Evolutionary conservation across 176 grass and related monocot species (phyloP), one percentile per base, ranked within the genome.

Genomic region (Eleusine coracana): DNA sequence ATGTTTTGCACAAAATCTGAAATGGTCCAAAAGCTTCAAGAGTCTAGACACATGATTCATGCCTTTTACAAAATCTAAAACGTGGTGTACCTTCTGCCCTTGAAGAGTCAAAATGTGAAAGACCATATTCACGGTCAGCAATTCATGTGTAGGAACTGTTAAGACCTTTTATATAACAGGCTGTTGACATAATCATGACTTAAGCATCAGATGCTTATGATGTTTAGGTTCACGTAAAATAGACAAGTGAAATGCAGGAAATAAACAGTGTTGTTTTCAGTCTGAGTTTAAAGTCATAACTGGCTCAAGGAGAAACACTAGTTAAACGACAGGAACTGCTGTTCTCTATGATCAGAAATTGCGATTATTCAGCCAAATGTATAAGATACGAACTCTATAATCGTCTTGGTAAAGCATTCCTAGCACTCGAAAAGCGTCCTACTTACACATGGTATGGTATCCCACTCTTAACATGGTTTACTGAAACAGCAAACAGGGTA

Each of bases 11-110:
- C 52, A 55, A 55, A 18, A 20, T 56, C 17, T 21, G 7, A 56
- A 56, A 21, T 18, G 51, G 51, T 54, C 3, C 16, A 54, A 54
- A 34, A 34, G 31, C 31, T 17, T 18, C 52, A 6, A 56, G 5
- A 56, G 49, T 81, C 87, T 49, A 73, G 76, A 46, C 73, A 86
- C 72, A 77, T 81, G 82, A 12, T 25, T 42, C 78, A 81, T 56
- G 66, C 25, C 58, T 89, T 73, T 46, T 38, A 34, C 21, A 67
- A 89, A 82, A 21, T 89, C 58, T 73, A 78, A 89, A 86, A 78
- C 83, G 73, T 86, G 88, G 49, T 67, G 45, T 78, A 70, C 61
- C 18, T 79, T 73, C 73, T 79, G 50, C 38, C 58, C 40, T 25
- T 46, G 48, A 73, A 61, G 70, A 50, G 62, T 38, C 63, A 27